A percentile compares a stretch with the other conserved stretches of the same genome.
Conservation (phyloP, 148 eudicot genomes). For the Fallopia convolvulus region DNA sequence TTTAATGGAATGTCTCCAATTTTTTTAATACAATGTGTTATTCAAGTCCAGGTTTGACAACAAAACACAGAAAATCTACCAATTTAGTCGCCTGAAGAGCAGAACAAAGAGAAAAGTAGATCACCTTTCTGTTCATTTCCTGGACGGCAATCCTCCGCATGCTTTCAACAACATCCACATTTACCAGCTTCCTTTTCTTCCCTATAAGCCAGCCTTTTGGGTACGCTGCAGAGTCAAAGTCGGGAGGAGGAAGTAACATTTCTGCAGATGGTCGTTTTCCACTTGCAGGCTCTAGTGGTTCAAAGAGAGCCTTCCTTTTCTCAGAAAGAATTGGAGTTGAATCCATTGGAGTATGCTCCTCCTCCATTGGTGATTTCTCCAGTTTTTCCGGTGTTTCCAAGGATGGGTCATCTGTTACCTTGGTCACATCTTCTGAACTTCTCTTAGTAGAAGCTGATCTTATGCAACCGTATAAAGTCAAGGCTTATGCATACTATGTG, state of each 20-base stretch:
- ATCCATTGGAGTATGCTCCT: slow-evolving; percentile 24
- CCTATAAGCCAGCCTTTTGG: slow-evolving; percentile 92
- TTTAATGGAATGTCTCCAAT: neutral
- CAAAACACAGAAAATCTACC: neutral
- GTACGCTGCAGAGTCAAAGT: slow-evolving; percentile 72
- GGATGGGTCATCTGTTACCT: slow-evolving; percentile 26
- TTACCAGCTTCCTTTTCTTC: slow-evolving; percentile 90
- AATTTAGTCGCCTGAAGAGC: neutral
- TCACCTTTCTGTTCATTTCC: slow-evolving; percentile 97
- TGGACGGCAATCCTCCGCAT: slow-evolving; percentile 92
- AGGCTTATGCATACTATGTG: neutral
- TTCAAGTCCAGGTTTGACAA: too few species aligned
- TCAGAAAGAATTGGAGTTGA: slow-evolving; percentile 62
- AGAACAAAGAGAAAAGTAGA: slow-evolving; percentile 5
- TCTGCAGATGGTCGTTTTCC: slow-evolving; percentile 67
- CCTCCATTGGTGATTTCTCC: slow-evolving; percentile 33
- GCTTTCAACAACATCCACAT: slow-evolving; percentile 93
- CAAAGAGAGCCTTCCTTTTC: slow-evolving; percentile 78
- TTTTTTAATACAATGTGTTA: neutral
- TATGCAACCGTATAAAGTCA: slow-evolving; percentile 16
- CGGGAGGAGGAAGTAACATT: slow-evolving; percentile 90
- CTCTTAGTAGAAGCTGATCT: slow-evolving; percentile 45
- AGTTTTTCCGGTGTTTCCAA: slow-evolving; percentile 37
- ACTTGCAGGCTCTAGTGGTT: slow-evolving; percentile 59
- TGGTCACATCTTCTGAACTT: slow-evolving; percentile 31